phyloP scores from a whole-genome alignment of 495 filamentous ascomycete species.

The Penicillium riverlandense region DNA sequence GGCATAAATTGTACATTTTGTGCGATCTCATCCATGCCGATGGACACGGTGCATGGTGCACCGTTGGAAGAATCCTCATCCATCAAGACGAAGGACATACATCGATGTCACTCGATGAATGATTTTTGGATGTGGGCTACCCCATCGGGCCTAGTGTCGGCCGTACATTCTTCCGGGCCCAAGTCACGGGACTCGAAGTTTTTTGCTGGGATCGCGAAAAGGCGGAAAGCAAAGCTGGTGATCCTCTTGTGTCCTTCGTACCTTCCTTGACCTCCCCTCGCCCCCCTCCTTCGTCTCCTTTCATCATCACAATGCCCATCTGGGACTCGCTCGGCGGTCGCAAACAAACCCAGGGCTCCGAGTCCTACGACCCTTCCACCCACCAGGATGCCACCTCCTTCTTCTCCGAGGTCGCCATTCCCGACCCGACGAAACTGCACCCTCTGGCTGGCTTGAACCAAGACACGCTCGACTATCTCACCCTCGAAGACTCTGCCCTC shows the following conservation, averaged over 20 bases:
- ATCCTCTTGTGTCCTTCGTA: constrained; percentile 12
- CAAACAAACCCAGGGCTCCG: constrained; percentile 57
- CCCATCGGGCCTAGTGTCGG: constrained; percentile 24
- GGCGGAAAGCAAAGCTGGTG: too few relatives aligned
- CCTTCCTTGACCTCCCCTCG: constrained; percentile 14
- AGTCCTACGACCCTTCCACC: constrained; percentile 59
- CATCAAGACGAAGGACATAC: constrained; percentile 12
- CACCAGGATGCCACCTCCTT: constrained; percentile 78
- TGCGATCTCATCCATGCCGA: constrained; percentile 30
- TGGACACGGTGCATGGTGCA: constrained; percentile 3
- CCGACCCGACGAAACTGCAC: constrained; percentile 82
- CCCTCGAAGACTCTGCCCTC: constrained; percentile 84
- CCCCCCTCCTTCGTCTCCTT: constrained; percentile 9
- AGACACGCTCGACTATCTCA: constrained; percentile 85
- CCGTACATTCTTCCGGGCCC: constrained; percentile 13
- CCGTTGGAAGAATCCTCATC: constrained; percentile 10
- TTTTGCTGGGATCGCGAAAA: constrained; percentile 25
- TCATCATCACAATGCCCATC: constrained; percentile 54
- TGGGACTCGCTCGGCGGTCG: constrained; percentile 86
- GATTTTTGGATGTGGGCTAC: constrained; percentile 22
- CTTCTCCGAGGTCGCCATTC: constrained; percentile 57
- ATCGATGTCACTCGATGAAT: neutral
- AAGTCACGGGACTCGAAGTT: constrained; percentile 36
- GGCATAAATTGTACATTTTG: constrained; percentile 32
- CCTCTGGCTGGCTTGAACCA: constrained; percentile 92